These are phyloP conservation scores for Lagerstroemia fauriei DNA, from an alignment of 441 rosid species.

Conservation along the genomic window DNA sequence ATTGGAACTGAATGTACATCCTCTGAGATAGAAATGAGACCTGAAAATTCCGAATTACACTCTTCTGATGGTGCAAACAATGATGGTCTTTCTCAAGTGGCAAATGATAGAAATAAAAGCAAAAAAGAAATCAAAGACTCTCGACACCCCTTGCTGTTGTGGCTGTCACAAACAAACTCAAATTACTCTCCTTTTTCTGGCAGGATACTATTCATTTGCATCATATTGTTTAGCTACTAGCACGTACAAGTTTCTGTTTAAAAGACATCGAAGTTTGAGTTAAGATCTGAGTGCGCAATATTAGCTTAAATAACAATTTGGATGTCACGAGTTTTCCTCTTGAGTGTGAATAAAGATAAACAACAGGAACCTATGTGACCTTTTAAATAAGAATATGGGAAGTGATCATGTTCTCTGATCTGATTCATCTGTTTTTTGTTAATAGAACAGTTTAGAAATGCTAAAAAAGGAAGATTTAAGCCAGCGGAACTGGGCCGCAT, in stretches of 20 bases:
- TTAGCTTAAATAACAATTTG: not conserved
- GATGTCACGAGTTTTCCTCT: not conserved
- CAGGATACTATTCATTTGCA: not conserved
- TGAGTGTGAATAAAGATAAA: not conserved
- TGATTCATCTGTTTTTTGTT: not conserved
- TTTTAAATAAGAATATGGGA: not conserved
- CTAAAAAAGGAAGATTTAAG: not conserved
- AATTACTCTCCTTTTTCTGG: not conserved
- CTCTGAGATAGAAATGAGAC: constrained; percentile 30
- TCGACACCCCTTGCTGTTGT: constrained; percentile 48
- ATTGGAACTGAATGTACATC: constrained; percentile 44
- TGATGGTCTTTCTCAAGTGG: constrained; percentile 20
- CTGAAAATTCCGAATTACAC: constrained; percentile 26
- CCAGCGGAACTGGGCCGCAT: not conserved
- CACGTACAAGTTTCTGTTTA: not conserved
- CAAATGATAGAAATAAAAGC: constrained; percentile 31
- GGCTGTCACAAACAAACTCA: constrained; percentile 40
- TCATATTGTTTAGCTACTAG: not conserved
- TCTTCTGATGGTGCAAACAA: constrained; percentile 25
- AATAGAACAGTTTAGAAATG: not conserved
- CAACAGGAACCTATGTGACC: not conserved
- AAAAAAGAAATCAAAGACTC: constrained; percentile 57
- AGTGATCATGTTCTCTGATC: not conserved
- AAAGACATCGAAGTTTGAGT: not conserved
- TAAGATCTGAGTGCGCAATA: not conserved